A percentile compares a stretch with the other conserved stretches of the same genome.
These are phyloP conservation scores for Stagonosporopsis rhizophila DNA, from an alignment of 2,329 filamentous ascomycete species.

Conservation along the genomic window DNA sequence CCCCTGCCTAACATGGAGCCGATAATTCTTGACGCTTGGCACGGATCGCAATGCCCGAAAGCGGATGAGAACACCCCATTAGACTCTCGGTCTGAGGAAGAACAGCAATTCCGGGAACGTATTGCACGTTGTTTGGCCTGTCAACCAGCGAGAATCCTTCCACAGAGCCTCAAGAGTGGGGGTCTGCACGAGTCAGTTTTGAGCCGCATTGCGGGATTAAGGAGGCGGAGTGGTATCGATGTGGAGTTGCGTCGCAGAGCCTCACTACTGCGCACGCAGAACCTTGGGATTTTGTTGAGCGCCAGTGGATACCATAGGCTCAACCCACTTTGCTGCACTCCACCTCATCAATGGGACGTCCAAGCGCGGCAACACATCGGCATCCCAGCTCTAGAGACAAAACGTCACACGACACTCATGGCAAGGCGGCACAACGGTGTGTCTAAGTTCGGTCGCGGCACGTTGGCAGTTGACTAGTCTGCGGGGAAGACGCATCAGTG, in stretches of 20 bases:
- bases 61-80: neutral
- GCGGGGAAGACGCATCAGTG: conserved; percentile 19
- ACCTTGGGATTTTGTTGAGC: conserved; percentile 18
- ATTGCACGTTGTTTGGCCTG: neutral
- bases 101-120: neutral
- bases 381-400: neutral
- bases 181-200: conserved; percentile 16
- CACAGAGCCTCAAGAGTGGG: conserved; percentile 10
- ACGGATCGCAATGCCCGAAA: conserved; percentile 5
- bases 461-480: conserved; percentile 17
- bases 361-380: conserved; percentile 4
- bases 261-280: too few relatives aligned
- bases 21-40: conserved; percentile 11
- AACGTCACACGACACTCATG: conserved; percentile 14
- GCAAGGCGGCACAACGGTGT: conserved; percentile 11
- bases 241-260: conserved; percentile 22
- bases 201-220: conserved; percentile 22
- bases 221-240: conserved; percentile 16
- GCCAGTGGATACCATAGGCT: conserved; percentile 10
- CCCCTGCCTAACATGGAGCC: conserved; percentile 7
- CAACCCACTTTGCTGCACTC: conserved; percentile 7
- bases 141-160: conserved; percentile 1
- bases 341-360: neutral
- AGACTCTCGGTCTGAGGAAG: conserved; percentile 1
- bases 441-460: conserved; percentile 4